Evolutionary conservation across 208 protist species (phyloP).

Genomic region (Trypanosoma brucei): DNA sequence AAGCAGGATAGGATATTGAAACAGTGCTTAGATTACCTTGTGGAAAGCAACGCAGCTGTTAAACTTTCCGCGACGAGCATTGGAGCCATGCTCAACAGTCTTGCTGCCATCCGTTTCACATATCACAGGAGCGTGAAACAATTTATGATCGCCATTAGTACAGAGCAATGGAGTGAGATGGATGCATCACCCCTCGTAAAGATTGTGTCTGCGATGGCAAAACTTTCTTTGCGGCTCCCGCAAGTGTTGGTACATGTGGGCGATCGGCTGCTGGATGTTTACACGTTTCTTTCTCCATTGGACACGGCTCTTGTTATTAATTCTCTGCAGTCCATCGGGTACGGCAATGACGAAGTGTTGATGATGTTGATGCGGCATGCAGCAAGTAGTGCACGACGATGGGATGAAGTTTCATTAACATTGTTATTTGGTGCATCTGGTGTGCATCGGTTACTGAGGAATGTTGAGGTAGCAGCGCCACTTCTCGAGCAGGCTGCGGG

Average conservation of each 20-base stretch:
- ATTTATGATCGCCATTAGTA: constrained; percentile 51
- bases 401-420: constrained; percentile 58
- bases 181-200: constrained; percentile 68
- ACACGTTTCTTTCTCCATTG: constrained; percentile 51
- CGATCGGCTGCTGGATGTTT: constrained; percentile 35
- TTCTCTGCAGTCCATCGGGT: constrained; percentile 58
- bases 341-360: constrained; percentile 47
- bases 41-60: constrained; percentile 32
- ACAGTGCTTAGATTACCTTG: constrained; percentile 55
- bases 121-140: constrained; percentile 65
- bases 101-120: constrained; percentile 65
- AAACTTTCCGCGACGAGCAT: constrained; percentile 61
- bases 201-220: constrained; percentile 48
- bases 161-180: constrained; percentile 80
- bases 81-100: constrained; percentile 66
- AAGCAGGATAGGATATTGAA: constrained; percentile 82
- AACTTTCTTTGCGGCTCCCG: constrained; percentile 55
- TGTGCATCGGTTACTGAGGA: constrained; percentile 56
- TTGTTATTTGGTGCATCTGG: constrained; percentile 62
- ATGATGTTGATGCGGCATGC: constrained; percentile 49
- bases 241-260: constrained; percentile 34
- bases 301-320: constrained; percentile 61
- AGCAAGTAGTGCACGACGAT: constrained; percentile 32
- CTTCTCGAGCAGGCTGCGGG: constrained; percentile 51
- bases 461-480: constrained; percentile 46